These are phyloP conservation scores for Podaxis pistillaris DNA, from an alignment of 768 basidiomycete species.

Conservation along the genomic window DNA sequence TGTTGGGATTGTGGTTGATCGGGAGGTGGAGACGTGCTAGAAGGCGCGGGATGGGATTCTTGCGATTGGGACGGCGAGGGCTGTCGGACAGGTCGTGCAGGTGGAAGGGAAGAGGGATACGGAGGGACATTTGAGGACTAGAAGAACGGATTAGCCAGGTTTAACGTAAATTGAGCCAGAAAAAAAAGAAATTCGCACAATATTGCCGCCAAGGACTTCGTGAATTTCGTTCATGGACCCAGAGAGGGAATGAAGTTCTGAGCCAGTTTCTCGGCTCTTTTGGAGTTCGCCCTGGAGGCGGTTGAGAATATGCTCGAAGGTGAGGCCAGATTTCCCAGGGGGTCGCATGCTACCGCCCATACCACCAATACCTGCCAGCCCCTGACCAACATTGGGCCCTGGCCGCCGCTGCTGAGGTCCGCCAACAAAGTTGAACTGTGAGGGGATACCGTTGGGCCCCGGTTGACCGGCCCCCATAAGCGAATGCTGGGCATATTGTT, in stretches of 20 bases:
- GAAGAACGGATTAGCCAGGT: conserved; percentile 3
- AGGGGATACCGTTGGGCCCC: conserved; percentile 10
- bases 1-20: conserved; percentile 27
- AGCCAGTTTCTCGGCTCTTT: conserved; percentile 91
- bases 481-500: conserved; percentile 10
- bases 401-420: conserved; percentile 51
- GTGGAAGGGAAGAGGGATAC: conserved; percentile 65
- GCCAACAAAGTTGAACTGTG: conserved; percentile 24
- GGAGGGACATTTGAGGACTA: conserved; percentile 62
- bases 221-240: conserved; percentile 88
- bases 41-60: not conserved
- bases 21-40: conserved; percentile 19
- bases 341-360: conserved; percentile 71
- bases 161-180: not conserved
- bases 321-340: conserved; percentile 82
- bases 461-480: conserved; percentile 17
- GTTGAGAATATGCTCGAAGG: conserved; percentile 88
- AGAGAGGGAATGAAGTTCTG: conserved; percentile 76
- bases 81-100: conserved; percentile 49
- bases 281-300: conserved; percentile 91
- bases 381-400: conserved; percentile 17
- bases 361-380: conserved; percentile 67
- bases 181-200: conserved; percentile 48
- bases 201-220: conserved; percentile 81
- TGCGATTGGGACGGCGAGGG: conserved; percentile 17